A percentile compares a stretch with the other conserved stretches of the same genome.
Conservation (phyloP, 2,329 filamentous ascomycete species). For the Diplodia seriata region DNA sequence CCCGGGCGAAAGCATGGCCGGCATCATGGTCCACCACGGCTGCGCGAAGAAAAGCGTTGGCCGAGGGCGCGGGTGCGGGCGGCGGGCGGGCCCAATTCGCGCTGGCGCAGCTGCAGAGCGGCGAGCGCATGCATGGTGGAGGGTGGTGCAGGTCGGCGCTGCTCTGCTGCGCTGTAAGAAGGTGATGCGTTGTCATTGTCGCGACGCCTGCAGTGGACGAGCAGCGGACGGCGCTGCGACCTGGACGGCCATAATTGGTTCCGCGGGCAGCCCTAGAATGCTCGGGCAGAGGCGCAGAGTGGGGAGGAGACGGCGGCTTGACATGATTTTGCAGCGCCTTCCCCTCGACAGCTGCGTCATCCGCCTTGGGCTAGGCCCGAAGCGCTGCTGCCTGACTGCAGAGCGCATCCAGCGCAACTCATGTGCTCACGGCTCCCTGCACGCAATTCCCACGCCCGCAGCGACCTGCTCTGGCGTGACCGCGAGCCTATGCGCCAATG, state of each 20-base stretch:
- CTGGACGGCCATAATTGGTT: constrained; percentile 30
- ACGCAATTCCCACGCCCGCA: constrained; percentile 28
- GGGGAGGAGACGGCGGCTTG: constrained; percentile 28
- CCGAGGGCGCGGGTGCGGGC: background rate
- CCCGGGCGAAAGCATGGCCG: constrained; percentile 26
- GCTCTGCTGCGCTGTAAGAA: constrained; percentile 29
- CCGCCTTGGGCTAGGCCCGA: constrained; percentile 23
- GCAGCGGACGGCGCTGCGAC: constrained; percentile 26
- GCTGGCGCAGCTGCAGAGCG: constrained; percentile 27
- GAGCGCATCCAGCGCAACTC: constrained; percentile 24
- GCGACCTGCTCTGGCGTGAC: constrained; percentile 16
- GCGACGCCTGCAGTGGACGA: constrained; percentile 20
- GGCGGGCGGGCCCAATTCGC: constrained; percentile 19
- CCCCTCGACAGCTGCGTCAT: constrained; percentile 18
- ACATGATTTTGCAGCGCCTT: constrained; percentile 9
- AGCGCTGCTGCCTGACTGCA: constrained; percentile 22
- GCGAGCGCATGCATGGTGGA: constrained; percentile 30
- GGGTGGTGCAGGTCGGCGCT: constrained; percentile 23
- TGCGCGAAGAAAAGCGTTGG: constrained; percentile 30
- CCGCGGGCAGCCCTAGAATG: constrained; percentile 20
- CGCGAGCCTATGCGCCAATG: background rate
- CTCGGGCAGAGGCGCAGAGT: constrained; percentile 27
- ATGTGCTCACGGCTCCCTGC: constrained; percentile 26
- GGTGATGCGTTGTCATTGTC: constrained; percentile 32
- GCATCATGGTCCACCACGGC: constrained; percentile 5